Evolutionary conservation across 2,329 filamentous ascomycete species (phyloP).

Genomic region (Colletotrichum neosansevieriae): DNA sequence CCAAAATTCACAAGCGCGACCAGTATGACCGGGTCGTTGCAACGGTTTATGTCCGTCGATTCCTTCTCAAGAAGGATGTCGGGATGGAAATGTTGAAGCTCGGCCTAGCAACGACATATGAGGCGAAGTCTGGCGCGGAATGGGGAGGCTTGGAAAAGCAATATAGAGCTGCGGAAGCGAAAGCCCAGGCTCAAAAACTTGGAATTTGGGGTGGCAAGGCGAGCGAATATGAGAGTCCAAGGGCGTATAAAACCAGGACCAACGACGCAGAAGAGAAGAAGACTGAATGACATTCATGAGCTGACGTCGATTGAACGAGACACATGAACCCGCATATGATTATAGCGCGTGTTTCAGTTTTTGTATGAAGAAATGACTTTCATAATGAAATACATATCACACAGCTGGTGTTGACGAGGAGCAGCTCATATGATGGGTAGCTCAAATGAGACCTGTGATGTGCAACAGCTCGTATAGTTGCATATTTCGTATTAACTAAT

Average conservation of each 20-base stretch:
- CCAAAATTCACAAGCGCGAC: slow-evolving; percentile 85
- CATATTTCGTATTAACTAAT: background rate
- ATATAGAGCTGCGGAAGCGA: slow-evolving; percentile 75
- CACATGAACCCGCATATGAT: too few species aligned
- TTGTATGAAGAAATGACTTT: background rate
- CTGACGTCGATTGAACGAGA: background rate
- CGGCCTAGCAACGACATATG: slow-evolving; percentile 91
- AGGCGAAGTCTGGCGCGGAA: slow-evolving; percentile 89
- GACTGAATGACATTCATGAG: background rate
- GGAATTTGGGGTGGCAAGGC: slow-evolving; percentile 82
- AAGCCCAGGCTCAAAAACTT: slow-evolving; percentile 72
- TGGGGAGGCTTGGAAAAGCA: slow-evolving; percentile 78
- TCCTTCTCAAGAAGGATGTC: slow-evolving; percentile 81
- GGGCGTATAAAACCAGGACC: slow-evolving; percentile 82
- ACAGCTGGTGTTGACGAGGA: background rate
- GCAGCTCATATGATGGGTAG: background rate
- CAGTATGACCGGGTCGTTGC: slow-evolving; percentile 94
- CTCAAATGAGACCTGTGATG: slow-evolving; percentile 2
- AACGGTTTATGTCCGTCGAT: slow-evolving; percentile 80
- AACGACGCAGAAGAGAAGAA: slow-evolving; percentile 41
- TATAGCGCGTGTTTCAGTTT: background rate
- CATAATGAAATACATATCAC: background rate
- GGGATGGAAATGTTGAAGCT: slow-evolving; percentile 88
- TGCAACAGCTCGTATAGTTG: slow-evolving; percentile 5
- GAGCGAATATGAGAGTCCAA: slow-evolving; percentile 81